Evolutionary conservation across 2,329 filamentous ascomycete genomes (phyloP), one percentile per base, ranked within the genome.

Genomic region (Dichotomopilus funicola): DNA sequence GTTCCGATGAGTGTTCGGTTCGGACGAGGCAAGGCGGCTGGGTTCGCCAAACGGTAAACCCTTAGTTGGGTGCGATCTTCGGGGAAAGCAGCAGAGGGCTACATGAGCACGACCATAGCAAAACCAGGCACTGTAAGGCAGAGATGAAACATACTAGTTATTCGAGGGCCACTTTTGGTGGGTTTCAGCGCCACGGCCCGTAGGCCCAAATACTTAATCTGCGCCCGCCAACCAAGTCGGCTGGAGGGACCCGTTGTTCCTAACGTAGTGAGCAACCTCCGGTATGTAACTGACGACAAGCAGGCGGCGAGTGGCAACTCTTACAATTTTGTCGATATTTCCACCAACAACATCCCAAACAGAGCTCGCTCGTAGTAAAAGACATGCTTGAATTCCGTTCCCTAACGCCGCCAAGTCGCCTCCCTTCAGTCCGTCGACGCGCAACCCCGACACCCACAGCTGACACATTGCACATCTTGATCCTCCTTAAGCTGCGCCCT

Each of bases 381-480:
- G 19, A 27, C 19, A 27, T 27, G 19, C 19, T 27, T 27, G 19
- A 27, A 27, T 27, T 27, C 19, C 19, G 19, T 27, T 27, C 19
- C 19, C 27, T 37, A 44, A 41, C 49, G 12, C 4, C 6, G 2
- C 31, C 48, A 35, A 11, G 12, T 12, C 36, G 45, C 19, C 27
- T n/a, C 38, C 11, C 59, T 6, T 71, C 69, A 96, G 70, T 96
- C 91, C 67, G 83, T 88, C 47, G 91, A 95, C 12, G 89, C 82
- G 71, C 92, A 97, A 0, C 92, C 92, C 67, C 89, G 80, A 71
- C 94, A 99, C 7, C 94, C 94, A 71, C 94, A 99, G 72, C 83
- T 96, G 51, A 97, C 90, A 68, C 94, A 99, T 71, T 97, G 87
- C 36, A 97, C 86, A 40, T 89, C 87, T 69, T 94, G 88, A 43